phyloP scores from a whole-genome alignment of 306 rosid genomes.

The Glycyrrhiza uralensis region DNA sequence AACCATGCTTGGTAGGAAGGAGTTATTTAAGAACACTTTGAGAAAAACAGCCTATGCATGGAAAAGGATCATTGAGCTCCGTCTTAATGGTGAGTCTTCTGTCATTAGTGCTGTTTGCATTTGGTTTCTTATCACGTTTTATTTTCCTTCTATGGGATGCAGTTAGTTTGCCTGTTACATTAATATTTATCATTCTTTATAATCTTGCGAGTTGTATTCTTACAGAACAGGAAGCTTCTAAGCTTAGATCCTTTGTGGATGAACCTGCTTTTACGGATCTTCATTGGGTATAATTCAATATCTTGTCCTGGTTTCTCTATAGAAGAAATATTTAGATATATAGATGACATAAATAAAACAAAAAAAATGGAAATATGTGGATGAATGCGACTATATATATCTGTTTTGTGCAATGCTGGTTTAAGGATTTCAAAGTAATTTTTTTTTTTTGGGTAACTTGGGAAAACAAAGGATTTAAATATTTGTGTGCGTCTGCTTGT shows the following conservation, averaged over 20 bases:
- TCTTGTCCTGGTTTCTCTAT: not conserved
- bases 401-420: not conserved
- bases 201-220: not conserved
- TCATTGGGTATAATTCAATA: slow-evolving; percentile 75
- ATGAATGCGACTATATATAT: not conserved
- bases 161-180: not conserved
- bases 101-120: not conserved
- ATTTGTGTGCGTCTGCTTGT: not conserved
- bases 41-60: slow-evolving; percentile 81
- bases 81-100: slow-evolving; percentile 56
- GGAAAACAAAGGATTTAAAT: not conserved
- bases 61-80: slow-evolving; percentile 79
- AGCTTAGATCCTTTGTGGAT: slow-evolving; percentile 67
- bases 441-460: not conserved
- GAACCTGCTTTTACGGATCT: slow-evolving; percentile 89
- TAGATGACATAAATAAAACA: not conserved
- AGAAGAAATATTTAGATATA: not conserved
- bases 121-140: slow-evolving; percentile 1
- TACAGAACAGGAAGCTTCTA: slow-evolving; percentile 79
- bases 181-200: slow-evolving; percentile 11
- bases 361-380: not conserved
- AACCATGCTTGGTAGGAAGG: slow-evolving; percentile 61
- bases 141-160: not conserved
- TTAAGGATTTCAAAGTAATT: not conserved
- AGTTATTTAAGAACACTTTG: slow-evolving; percentile 76